Base-by-base conservation (phyloP, 1,139 yeast genomes). In the Martiniozyma asiatica region DNA sequence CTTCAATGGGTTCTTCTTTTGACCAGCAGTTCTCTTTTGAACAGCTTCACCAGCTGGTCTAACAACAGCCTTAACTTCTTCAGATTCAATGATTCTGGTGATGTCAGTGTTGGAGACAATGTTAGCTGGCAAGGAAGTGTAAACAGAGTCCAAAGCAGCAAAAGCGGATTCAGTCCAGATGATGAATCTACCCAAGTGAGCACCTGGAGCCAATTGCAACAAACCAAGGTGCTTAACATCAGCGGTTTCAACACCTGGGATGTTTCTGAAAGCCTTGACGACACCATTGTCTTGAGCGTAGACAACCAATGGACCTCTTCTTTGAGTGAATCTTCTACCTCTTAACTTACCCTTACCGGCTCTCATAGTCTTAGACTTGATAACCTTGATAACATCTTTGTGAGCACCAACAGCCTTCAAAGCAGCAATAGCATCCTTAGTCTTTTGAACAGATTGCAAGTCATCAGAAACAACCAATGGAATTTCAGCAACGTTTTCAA, bases 271-370 rank as follows among this genome's bases (percentile, higher is more conserved):
- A 47, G 98, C 98, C 76, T 84, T 84, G 61, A 81, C 94, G 40
- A 89, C 58, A 72, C 98, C 97, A 62, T 87, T 82, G 77, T 92
- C 97, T 69, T 87, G 73, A 58, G 84, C 77, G 84, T 87, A 89
- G 67, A 89, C 95, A 53, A 89, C 94, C 62, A 89, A 81, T 62
- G 99, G 99, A 66, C 99, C 99, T 69, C 92, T 84, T 78, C 97
- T 85, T 73, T 89, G 98, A 56, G 95, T 84, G 80, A 74, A 81
- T 75, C 99, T 89, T 75, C 99, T 84, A 71, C 94, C 94, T 79
- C 99, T 85, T 72, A 84, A 72, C 75, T 89, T 89, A 80, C 99
- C 99, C 79, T 89, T 84, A 76, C 99, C 99, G 55, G 98, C 96
- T 73, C 98, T 85, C 72, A 85, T 65, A 72, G 85, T 89, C 87